These are phyloP conservation scores for Pinus tabuliformis DNA, from an alignment of 75 land plant species.

Conservation along the genomic window DNA sequence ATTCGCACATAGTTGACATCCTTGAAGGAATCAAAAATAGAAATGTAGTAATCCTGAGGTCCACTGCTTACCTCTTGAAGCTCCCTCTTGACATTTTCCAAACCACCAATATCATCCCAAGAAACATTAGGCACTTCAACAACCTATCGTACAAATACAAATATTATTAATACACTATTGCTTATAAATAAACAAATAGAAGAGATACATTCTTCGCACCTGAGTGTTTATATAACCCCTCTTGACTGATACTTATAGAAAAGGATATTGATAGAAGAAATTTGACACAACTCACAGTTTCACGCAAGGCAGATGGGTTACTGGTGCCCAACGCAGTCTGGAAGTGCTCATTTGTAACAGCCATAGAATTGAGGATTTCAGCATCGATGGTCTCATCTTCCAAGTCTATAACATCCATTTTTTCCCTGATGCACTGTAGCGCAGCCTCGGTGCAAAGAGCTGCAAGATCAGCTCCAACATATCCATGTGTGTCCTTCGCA, in stretches of 20 bases:
- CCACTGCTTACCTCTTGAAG: constrained; percentile 65
- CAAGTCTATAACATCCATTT: constrained; percentile 42
- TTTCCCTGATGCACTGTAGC: constrained; percentile 33
- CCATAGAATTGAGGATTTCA: constrained; percentile 74
- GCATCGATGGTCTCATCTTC: constrained; percentile 38
- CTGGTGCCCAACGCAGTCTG: constrained; percentile 68
- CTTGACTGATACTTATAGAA: neutral
- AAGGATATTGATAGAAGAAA: neutral
- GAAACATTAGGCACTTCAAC: constrained; percentile 84
- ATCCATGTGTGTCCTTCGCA: constrained; percentile 34
- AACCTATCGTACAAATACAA: constrained; percentile 31
- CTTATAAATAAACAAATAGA: neutral
- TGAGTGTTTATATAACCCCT: neutral
- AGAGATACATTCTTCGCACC: neutral
- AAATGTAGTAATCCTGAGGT: neutral
- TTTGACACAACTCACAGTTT: constrained; percentile 52
- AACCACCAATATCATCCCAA: constrained; percentile 89
- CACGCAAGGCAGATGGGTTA: constrained; percentile 88
- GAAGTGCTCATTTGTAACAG: constrained; percentile 82
- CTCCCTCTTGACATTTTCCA: constrained; percentile 87
- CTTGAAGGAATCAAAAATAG: neutral
- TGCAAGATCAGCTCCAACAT: constrained; percentile 38
- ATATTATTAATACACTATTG: neutral
- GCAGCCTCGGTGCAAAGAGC: constrained; percentile 43
- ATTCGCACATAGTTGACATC: neutral